Evolutionary conservation across 805 yeast genomes (phyloP).

Genomic region (Suhomyces kilbournensis): DNA sequence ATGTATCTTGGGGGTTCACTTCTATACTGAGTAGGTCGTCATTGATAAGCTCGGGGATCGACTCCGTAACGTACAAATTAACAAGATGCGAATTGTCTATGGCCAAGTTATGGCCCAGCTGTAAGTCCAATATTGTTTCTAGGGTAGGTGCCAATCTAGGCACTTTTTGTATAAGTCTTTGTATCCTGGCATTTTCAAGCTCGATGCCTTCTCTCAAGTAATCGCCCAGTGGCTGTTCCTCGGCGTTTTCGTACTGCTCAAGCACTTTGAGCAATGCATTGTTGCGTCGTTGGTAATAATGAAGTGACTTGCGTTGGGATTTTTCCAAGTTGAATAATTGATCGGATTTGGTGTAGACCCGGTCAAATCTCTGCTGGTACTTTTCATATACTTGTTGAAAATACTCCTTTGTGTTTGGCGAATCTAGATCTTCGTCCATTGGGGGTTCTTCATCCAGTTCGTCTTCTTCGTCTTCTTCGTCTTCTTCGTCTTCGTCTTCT

Average conservation of each 20-base stretch:
- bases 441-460: background rate
- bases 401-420: conserved; percentile 10
- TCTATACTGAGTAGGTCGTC: conserved; percentile 37
- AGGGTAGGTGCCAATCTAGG: conserved; percentile 3
- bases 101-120: background rate
- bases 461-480: conserved; percentile 3
- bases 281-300: conserved; percentile 34
- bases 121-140: background rate
- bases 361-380: conserved; percentile 25
- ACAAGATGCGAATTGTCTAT: conserved; percentile 20
- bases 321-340: conserved; percentile 30
- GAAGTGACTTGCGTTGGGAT: conserved; percentile 32
- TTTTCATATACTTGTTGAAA: conserved; percentile 25
- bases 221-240: conserved; percentile 2
- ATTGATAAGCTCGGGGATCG: conserved; percentile 33
- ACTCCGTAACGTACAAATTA: conserved; percentile 32
- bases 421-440: conserved; percentile 4
- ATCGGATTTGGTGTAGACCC: conserved; percentile 21
- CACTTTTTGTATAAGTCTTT: conserved; percentile 11
- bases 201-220: background rate
- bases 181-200: background rate
- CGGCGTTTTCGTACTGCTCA: conserved; percentile 12
- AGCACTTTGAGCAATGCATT: conserved; percentile 34
- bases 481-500: conserved; percentile 3
- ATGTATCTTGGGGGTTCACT: conserved; percentile 38